These are phyloP conservation scores for Diaporthe aspalathi DNA, from an alignment of 2,329 filamentous ascomycete species.

Conservation along the genomic window DNA sequence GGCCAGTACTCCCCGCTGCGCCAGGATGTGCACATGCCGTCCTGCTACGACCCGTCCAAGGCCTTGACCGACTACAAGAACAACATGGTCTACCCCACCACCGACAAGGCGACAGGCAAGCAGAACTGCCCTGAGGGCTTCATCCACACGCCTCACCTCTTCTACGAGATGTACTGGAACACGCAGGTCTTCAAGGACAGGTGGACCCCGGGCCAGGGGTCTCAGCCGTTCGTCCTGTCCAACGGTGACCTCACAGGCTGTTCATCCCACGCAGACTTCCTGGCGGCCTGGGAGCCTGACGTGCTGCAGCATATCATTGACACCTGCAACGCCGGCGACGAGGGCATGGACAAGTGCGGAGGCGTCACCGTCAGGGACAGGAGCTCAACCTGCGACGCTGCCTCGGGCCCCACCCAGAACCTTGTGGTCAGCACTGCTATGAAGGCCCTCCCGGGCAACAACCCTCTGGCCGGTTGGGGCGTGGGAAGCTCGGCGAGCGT, in stretches of 20 bases:
- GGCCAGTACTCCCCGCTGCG: slow-evolving; percentile 70
- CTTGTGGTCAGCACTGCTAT: slow-evolving; percentile 54
- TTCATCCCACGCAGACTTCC: slow-evolving; percentile 78
- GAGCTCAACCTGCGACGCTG: slow-evolving; percentile 61
- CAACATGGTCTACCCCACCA: slow-evolving; percentile 74
- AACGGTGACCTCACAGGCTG: slow-evolving; percentile 78
- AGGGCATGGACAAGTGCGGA: slow-evolving; percentile 72
- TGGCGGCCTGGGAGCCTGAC: slow-evolving; percentile 76
- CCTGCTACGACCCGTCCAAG: slow-evolving; percentile 76
- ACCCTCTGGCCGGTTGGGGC: slow-evolving; percentile 64
- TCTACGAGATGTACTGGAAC: slow-evolving; percentile 71
- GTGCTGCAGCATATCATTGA: slow-evolving; percentile 75
- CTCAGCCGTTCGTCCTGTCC: slow-evolving; percentile 74
- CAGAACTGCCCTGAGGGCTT: slow-evolving; percentile 66
- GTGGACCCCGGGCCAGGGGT: slow-evolving; percentile 65
- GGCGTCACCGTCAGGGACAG: slow-evolving; percentile 64
- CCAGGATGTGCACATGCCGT: slow-evolving; percentile 77
- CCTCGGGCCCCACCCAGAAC: slow-evolving; percentile 59
- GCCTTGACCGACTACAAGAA: slow-evolving; percentile 69
- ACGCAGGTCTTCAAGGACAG: slow-evolving; percentile 63
- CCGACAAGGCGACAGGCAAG: slow-evolving; percentile 53
- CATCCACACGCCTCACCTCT: slow-evolving; percentile 67
- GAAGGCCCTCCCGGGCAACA: slow-evolving; percentile 64
- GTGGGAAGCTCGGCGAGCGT: not conserved
- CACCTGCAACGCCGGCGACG: slow-evolving; percentile 70